Evolutionary conservation across 305 asterid genomes (phyloP), one percentile per base, ranked within the genome.

Genomic region (Fraxinus paxiana): DNA sequence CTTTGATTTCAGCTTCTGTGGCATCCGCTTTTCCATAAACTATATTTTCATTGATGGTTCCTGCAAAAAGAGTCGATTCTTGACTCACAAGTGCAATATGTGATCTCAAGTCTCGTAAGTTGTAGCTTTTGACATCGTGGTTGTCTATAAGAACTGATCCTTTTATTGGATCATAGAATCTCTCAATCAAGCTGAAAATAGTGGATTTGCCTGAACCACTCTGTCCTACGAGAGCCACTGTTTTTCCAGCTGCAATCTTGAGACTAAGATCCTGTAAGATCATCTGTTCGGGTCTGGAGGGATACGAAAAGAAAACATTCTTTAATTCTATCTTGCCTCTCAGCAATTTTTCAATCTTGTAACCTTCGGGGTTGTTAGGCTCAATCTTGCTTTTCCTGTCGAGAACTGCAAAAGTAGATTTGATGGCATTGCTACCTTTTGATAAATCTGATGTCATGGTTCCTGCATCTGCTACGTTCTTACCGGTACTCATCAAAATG

Each of bases 191-290:
- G 6, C 91, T 92, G 4, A 94, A 87, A 24, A 92, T 56, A 0
- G 97, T 94, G n/a, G 98, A 94, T 88, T 93, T 93, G 0, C 98
- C 98, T 0, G 94, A 92, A 24, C 98, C 97, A 79, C 98, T 93
- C 30, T 88, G 90, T 46, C 98, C 97, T 0, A 94, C 96, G 20
- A 94, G 88, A 2, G 97, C 96, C 84, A 88, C 73, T 3, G 90
- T 86, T 81, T 82, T 90, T 31, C 95, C 98, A 10, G 92, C 82
- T 17, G 90, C 91, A 61, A 91, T 92, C 83, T 84, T 85, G 76
- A 94, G 88, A 84, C 77, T 87, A 15, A 92, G 81, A 37, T 92
- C 93, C 24, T 89, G 90, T 22, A 92, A 87, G 82, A 94, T 90
- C 89, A 89, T 85, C 43, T 89, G 92, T 26, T 89, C 94, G 10